Percentiles rank a stretch among this genome's conserved stretches.
Evolutionary conservation across 495 filamentous ascomycete genomes (phyloP).

Genomic region (Staphylotrichum tortipilum): DNA sequence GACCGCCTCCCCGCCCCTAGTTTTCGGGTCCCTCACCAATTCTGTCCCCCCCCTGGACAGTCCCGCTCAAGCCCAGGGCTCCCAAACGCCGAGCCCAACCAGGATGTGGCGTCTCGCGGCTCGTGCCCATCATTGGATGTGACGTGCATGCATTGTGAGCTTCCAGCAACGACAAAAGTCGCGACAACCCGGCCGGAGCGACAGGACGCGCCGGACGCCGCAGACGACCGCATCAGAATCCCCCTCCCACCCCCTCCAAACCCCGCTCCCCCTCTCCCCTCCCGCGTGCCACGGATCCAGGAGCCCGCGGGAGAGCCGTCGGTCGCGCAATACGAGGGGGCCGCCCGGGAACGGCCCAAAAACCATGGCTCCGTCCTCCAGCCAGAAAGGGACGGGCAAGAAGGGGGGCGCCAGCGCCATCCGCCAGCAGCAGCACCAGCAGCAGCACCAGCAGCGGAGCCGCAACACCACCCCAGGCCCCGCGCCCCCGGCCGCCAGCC

Average conservation of each 20-base stretch:
- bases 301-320: not conserved
- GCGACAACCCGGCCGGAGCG: not conserved
- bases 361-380: conserved; percentile 46
- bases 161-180: conserved; percentile 9
- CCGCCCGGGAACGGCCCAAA: not conserved
- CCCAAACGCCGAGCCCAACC: conserved; percentile 6
- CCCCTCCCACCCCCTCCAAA: no score
- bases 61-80: no score
- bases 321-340: not conserved
- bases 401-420: conserved; percentile 55
- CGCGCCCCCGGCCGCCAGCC: conserved; percentile 38
- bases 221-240: no score
- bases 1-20: no score
- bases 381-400: conserved; percentile 71
- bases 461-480: conserved; percentile 79
- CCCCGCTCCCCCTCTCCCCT: no score
- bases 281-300: no score
- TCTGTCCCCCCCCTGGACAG: no score
- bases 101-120: conserved; percentile 3
- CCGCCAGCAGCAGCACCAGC: conserved; percentile 45
- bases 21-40: no score
- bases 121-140: conserved; percentile 14
- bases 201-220: conserved; percentile 5
- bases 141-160: conserved; percentile 14
- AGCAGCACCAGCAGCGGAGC: conserved; percentile 52